Base-by-base conservation (phyloP, 1,139 yeast species). In the Groenewaldozyma auringiensis region DNA sequence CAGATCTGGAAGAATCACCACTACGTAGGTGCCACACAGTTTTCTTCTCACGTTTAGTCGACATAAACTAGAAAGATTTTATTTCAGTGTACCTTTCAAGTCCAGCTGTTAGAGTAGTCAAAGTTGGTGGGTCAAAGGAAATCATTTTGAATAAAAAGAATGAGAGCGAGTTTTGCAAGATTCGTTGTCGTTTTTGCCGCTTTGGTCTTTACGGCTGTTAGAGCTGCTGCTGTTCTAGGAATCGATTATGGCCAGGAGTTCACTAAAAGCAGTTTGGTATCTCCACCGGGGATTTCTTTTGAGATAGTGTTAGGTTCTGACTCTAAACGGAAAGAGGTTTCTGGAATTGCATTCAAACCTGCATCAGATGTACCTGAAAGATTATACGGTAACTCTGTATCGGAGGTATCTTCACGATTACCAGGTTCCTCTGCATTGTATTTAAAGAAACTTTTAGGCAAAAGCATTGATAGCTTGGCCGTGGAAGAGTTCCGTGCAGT, bases 231-330 rank as follows among this genome's bases (percentile, higher is more conserved):
- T 2, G 76, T 92, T 16, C 68, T 92, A 43, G 97, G 96, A 22
- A 71, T 92, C 40, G 99, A 92, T 63, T 82, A 76, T 60, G 98
- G 99, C 45, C 83, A 85, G 49, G 94, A 88, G 60, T 84, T 74
- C 69, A 79, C 92, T 33, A 92, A 94, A 63, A 87, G 95, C 1
- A 86, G 83, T 43, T 70, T 92, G 45, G 83, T 94, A 41, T 96
- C 96, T 0, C 97, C 97, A 0, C 38, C 38, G 21, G 87, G 89
- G 8, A 78, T 88, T 27, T 83, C 89, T 17, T 81, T 88, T 61
- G 98, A 92, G 59, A 75, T 92, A 42, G 83, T 92, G 11, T 69
- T 92, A 50, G 86, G 96, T 3, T 83, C 86, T 37, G 97, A 92
- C 59, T 85, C 96, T 4, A 87, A 88, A 64, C 74, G 98, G 49